phyloP scores from a whole-genome alignment of 2,329 filamentous ascomycete species.

The Venturia oleaginea region DNA sequence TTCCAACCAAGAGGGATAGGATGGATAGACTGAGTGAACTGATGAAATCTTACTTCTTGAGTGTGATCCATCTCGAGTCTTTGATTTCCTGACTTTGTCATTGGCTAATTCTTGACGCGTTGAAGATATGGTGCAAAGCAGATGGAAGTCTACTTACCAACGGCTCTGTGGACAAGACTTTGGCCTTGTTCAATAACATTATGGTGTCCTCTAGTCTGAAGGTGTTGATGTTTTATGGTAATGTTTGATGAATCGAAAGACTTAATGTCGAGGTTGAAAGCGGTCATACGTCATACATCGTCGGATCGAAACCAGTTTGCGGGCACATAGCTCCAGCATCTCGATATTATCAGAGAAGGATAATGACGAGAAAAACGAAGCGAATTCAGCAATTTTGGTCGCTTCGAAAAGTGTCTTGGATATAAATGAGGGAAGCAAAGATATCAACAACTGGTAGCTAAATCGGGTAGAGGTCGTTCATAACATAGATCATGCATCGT shows the following conservation, averaged over 20 bases:
- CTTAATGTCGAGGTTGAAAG: not conserved
- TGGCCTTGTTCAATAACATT: conserved; percentile 20
- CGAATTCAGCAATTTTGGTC: too few species aligned
- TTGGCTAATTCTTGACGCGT: not conserved
- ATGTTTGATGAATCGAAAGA: not conserved
- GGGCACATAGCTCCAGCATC: not conserved
- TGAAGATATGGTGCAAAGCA: not conserved
- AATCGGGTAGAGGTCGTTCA: not conserved
- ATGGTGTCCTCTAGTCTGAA: not conserved
- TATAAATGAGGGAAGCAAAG: not conserved
- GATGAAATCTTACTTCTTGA: conserved; percentile 27
- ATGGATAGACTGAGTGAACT: not conserved
- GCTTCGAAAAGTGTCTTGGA: not conserved
- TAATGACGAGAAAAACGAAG: too few species aligned
- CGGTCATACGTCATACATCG: not conserved
- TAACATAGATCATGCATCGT: not conserved
- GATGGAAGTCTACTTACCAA: conserved; percentile 21
- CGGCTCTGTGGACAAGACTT: conserved; percentile 27
- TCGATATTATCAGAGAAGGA: not conserved
- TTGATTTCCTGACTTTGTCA: conserved; percentile 23
- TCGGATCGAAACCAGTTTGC: not conserved
- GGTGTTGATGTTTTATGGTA: not conserved
- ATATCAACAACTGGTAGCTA: not conserved
- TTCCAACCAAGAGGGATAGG: not conserved
- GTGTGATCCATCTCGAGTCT: conserved; percentile 32